These are phyloP conservation scores for Myxozyma nipponensis DNA, from an alignment of 805 yeast species.

Conservation along the genomic window DNA sequence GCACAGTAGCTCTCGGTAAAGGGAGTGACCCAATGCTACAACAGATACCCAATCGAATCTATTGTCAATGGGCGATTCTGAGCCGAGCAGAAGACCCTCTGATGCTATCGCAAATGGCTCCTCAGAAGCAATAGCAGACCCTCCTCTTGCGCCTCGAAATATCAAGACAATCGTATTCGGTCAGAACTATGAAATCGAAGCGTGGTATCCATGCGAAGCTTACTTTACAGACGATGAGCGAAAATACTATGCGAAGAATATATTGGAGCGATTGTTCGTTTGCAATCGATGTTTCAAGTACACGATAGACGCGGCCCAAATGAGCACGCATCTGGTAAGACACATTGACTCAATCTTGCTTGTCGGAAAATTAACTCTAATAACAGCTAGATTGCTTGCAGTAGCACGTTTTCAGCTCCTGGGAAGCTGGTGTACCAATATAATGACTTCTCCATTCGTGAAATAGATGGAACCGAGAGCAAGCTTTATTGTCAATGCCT, in stretches of 20 bases:
- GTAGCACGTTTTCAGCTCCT: conserved; percentile 39
- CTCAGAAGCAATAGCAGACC: no score
- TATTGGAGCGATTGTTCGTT: conserved; percentile 47
- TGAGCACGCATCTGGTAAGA: conserved; percentile 47
- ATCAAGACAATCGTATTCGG: conserved; percentile 67
- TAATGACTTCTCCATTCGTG: conserved; percentile 52
- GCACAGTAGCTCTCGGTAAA: no score
- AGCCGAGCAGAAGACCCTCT: no score
- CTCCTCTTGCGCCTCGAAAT: no score
- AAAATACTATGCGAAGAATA: conserved; percentile 30
- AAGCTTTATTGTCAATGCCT: conserved; percentile 73
- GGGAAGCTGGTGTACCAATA: conserved; percentile 72
- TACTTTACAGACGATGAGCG: conserved; percentile 49
- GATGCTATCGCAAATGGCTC: no score
- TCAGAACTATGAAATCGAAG: conserved; percentile 52
- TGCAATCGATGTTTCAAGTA: conserved; percentile 87
- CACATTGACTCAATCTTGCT: not conserved
- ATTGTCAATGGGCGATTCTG: no score
- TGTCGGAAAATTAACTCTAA: not conserved
- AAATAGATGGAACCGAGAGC: conserved; percentile 63
- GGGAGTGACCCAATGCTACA: no score
- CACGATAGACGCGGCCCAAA: conserved; percentile 45
- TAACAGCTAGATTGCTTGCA: conserved; percentile 32
- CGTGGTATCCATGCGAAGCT: conserved; percentile 89
- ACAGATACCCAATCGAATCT: no score